These are phyloP conservation scores for Phytophthora megakarya DNA, from an alignment of 352 stramenopile species.

Conservation along the genomic window DNA sequence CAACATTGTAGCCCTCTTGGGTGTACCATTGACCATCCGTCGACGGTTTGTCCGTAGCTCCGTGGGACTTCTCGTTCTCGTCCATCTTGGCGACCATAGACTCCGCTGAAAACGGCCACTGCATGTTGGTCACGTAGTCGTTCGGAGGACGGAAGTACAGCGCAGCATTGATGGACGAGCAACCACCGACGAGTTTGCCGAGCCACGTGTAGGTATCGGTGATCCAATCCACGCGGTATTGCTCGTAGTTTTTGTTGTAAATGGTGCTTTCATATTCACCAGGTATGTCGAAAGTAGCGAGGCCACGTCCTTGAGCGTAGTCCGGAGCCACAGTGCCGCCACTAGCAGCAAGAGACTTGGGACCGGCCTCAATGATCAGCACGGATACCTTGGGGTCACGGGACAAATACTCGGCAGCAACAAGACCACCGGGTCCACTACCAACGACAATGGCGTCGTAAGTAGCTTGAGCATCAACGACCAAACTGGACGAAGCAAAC, in stretches of 20 bases:
- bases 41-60: slow-evolving; percentile 55
- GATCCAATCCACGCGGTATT: slow-evolving; percentile 63
- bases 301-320: slow-evolving; percentile 46
- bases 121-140: slow-evolving; percentile 44
- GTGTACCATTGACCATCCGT: slow-evolving; percentile 51
- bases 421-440: slow-evolving; percentile 58
- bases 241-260: slow-evolving; percentile 44
- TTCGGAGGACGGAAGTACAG: slow-evolving; percentile 79
- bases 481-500: slow-evolving; percentile 20
- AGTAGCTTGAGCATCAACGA: slow-evolving; percentile 26
- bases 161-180: slow-evolving; percentile 82
- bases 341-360: slow-evolving; percentile 43
- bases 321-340: slow-evolving; percentile 49
- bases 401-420: slow-evolving; percentile 62
- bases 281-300: slow-evolving; percentile 76
- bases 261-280: slow-evolving; percentile 61
- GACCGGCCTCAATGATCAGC: slow-evolving; percentile 64
- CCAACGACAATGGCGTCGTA: slow-evolving; percentile 69
- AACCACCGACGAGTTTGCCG: slow-evolving; percentile 83
- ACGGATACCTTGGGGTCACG: slow-evolving; percentile 54
- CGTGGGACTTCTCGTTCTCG: slow-evolving; percentile 51
- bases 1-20: slow-evolving; percentile 59
- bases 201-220: slow-evolving; percentile 53
- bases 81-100: slow-evolving; percentile 72
- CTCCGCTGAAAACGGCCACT: slow-evolving; percentile 56